These are phyloP conservation scores for Colletotrichum viniferum DNA, from an alignment of 2,329 filamentous ascomycete species.

Conservation along the genomic window DNA sequence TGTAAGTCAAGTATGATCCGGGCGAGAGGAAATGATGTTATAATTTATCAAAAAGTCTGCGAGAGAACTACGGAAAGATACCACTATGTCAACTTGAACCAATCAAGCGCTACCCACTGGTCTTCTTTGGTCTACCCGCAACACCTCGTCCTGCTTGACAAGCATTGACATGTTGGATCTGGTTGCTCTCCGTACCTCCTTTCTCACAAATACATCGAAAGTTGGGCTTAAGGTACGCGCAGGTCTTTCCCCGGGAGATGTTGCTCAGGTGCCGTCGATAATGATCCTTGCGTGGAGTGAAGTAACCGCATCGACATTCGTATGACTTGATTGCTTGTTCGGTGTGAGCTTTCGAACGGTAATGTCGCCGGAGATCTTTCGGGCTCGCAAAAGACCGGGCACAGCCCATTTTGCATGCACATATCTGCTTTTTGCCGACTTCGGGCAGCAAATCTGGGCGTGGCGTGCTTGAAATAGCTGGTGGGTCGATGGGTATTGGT, in stretches of 20 bases:
- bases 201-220: not conserved
- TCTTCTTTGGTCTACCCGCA: not conserved
- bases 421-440: not conserved
- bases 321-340: not conserved
- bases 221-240: rapidly evolving
- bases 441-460: not conserved
- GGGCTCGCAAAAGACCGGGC: not conserved
- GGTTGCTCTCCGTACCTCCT: not conserved
- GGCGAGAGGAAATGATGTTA: not conserved
- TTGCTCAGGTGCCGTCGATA: not conserved
- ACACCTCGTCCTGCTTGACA: not conserved
- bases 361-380: not conserved
- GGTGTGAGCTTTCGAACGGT: not conserved
- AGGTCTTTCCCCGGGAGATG: not conserved
- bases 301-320: not conserved
- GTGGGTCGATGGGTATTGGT: not conserved
- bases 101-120: not conserved
- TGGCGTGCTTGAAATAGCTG: not conserved
- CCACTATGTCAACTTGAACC: not conserved
- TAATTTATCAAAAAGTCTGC: not conserved
- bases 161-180: not conserved
- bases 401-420: not conserved
- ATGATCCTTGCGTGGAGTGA: not conserved
- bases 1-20: rapidly evolving
- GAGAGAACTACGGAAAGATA: not conserved